Conservation (phyloP, 768 basidiomycete species). For the Kwoniella europaea region DNA sequence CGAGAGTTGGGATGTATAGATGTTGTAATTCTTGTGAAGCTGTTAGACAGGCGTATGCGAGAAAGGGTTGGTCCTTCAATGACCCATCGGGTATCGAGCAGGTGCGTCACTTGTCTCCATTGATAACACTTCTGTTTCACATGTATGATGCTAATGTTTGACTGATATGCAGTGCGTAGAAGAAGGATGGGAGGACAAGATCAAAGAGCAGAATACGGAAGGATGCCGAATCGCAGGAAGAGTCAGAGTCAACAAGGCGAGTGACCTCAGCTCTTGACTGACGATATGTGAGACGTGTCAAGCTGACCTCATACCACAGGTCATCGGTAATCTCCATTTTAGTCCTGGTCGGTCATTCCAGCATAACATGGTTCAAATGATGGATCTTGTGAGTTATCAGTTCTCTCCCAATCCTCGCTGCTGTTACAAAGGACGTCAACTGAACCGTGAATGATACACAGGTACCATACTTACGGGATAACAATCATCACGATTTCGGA, state of each 20-base stretch:
- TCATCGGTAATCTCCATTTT: conserved; percentile 88
- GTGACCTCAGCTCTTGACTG: conserved; percentile 12
- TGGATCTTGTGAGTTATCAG: conserved; percentile 43
- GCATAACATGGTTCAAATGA: conserved; percentile 68
- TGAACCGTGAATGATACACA: conserved; percentile 57
- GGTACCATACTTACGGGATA: conserved; percentile 89
- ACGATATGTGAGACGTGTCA: not conserved
- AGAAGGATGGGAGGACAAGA: conserved; percentile 93
- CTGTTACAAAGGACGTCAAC: too few relatives aligned
- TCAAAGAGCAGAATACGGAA: conserved; percentile 88
- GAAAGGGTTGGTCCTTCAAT: conserved; percentile 92
- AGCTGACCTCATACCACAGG: conserved; percentile 29
- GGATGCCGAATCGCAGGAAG: conserved; percentile 93
- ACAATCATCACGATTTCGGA: conserved; percentile 89
- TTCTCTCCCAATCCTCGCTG: not conserved
- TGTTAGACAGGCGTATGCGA: conserved; percentile 84
- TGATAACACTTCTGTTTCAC: not conserved
- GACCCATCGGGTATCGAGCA: conserved; percentile 92
- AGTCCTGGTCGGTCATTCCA: conserved; percentile 97
- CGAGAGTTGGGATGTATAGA: conserved; percentile 66
- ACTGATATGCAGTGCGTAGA: conserved; percentile 70
- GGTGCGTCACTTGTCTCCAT: conserved; percentile 61
- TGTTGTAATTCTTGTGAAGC: conserved; percentile 98
- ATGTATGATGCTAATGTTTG: not conserved
- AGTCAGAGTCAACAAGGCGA: conserved; percentile 92